These are phyloP conservation scores for Fusarium acutatum DNA, from an alignment of 2,329 filamentous ascomycete species.

Conservation along the genomic window DNA sequence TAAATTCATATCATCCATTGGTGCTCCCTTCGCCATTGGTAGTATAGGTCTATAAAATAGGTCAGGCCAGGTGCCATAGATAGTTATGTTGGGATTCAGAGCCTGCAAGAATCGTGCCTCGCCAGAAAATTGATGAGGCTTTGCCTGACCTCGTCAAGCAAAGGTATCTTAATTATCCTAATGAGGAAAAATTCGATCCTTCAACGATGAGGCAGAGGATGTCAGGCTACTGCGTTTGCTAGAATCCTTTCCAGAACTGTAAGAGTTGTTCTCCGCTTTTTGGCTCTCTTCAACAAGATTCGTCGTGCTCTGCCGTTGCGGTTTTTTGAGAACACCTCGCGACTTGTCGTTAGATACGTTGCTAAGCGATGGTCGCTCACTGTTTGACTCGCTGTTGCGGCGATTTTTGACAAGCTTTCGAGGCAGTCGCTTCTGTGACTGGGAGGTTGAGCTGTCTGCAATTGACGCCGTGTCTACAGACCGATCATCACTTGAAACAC, in stretches of 20 bases:
- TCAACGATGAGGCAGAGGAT: slow-evolving; percentile 39
- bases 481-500: slow-evolving; percentile 47
- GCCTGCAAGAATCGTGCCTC: background rate
- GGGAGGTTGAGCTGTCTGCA: slow-evolving; percentile 33
- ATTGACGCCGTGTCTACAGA: slow-evolving; percentile 42
- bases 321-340: slow-evolving; percentile 51
- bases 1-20: background rate
- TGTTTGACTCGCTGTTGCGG: slow-evolving; percentile 47
- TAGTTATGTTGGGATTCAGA: background rate
- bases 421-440: slow-evolving; percentile 48
- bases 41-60: background rate
- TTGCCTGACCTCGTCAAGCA: background rate
- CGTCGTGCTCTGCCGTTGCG: slow-evolving; percentile 43
- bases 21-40: background rate
- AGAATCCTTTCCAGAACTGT: slow-evolving; percentile 30
- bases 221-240: slow-evolving; percentile 36
- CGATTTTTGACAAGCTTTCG: slow-evolving; percentile 55
- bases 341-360: slow-evolving; percentile 23
- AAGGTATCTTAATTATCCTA: background rate
- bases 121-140: background rate
- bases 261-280: slow-evolving; percentile 37
- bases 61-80: background rate
- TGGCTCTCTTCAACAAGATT: slow-evolving; percentile 37
- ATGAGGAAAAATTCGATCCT: slow-evolving; percentile 38
- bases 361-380: slow-evolving; percentile 41